These are phyloP conservation scores for Tubosaeta sp. DNA, from an alignment of 768 basidiomycete species.

Conservation along the genomic window DNA sequence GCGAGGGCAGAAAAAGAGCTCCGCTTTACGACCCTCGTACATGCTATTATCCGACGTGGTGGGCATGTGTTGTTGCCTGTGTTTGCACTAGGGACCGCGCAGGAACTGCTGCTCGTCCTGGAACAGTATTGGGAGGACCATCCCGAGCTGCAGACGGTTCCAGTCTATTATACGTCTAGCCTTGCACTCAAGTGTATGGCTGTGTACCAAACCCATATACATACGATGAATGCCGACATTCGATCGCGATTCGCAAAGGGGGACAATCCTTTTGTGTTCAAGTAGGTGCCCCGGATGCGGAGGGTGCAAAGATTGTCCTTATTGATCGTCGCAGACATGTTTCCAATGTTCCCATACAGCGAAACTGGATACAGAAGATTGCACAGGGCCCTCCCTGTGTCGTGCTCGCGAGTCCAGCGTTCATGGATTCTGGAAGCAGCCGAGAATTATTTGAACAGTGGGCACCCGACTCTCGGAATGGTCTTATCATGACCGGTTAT, in stretches of 20 bases:
- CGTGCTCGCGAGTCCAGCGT: conserved; percentile 91
- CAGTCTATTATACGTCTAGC: conserved; percentile 92
- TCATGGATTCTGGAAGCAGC: conserved; percentile 87
- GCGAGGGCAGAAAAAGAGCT: conserved; percentile 83
- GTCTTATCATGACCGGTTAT: conserved; percentile 91
- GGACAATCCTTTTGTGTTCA: conserved; percentile 99
- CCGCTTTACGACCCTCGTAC: conserved; percentile 88
- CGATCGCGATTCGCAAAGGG: conserved; percentile 84
- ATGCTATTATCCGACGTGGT: conserved; percentile 82
- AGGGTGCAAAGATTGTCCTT: not conserved
- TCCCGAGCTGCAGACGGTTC: conserved; percentile 86
- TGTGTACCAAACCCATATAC: conserved; percentile 94
- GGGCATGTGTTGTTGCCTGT: conserved; percentile 93
- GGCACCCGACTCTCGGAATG: conserved; percentile 93
- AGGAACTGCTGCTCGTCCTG: conserved; percentile 87
- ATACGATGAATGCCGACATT: conserved; percentile 94
- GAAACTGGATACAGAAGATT: conserved; percentile 83
- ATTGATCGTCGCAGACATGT: conserved; percentile 50
- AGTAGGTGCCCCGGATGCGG: conserved; percentile 46
- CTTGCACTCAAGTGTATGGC: conserved; percentile 95
- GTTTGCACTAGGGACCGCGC: conserved; percentile 91
- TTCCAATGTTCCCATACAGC: conserved; percentile 67
- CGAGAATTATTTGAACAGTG: conserved; percentile 90
- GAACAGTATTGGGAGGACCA: conserved; percentile 97
- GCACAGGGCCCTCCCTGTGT: conserved; percentile 93